A percentile compares a stretch with the other conserved stretches of the same genome.
These are phyloP conservation scores for Emmonsiellopsis sp. DNA, from an alignment of 2,329 filamentous ascomycete species.

Conservation along the genomic window DNA sequence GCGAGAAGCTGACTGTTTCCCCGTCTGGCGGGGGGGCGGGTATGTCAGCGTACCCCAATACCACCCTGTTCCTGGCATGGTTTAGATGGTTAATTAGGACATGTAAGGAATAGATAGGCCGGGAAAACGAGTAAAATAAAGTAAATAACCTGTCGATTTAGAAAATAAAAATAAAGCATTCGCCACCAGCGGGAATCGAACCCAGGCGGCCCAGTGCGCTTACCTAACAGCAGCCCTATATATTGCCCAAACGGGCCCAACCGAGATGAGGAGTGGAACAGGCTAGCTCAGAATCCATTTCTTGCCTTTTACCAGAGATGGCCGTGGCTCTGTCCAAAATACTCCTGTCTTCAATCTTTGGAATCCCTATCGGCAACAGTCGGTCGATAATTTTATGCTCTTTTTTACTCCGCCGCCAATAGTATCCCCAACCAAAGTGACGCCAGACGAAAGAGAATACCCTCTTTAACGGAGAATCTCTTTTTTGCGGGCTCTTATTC, in stretches of 20 bases:
- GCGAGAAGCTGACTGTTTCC: too few relatives aligned
- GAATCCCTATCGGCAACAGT: slow-evolving; percentile 37
- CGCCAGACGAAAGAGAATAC: too few relatives aligned
- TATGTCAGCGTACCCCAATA: not conserved
- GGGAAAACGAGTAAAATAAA: not conserved
- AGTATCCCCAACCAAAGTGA: too few relatives aligned
- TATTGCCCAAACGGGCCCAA: slow-evolving; percentile 3
- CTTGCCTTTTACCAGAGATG: slow-evolving; percentile 76
- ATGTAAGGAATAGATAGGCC: not conserved
- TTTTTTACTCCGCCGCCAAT: slow-evolving; percentile 20
- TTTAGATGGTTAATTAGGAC: slow-evolving; percentile 11
- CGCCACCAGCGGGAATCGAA: slow-evolving; percentile 20
- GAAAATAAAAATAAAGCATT: not conserved
- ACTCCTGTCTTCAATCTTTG: slow-evolving; percentile 54
- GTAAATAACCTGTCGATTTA: slow-evolving; percentile 5
- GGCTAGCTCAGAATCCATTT: slow-evolving; percentile 62
- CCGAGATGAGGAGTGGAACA: slow-evolving; percentile 51
- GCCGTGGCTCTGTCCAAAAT: slow-evolving; percentile 55
- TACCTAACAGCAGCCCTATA: not conserved
- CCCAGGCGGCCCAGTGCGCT: not conserved
- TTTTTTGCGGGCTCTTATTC: too few relatives aligned
- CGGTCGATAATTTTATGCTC: slow-evolving; percentile 31
- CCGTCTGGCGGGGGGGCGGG: too few relatives aligned
- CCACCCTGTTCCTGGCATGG: not conserved
- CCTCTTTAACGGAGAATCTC: too few relatives aligned